phyloP scores from a whole-genome alignment of 352 stramenopile species.

The Globisporangium echinulatum region DNA sequence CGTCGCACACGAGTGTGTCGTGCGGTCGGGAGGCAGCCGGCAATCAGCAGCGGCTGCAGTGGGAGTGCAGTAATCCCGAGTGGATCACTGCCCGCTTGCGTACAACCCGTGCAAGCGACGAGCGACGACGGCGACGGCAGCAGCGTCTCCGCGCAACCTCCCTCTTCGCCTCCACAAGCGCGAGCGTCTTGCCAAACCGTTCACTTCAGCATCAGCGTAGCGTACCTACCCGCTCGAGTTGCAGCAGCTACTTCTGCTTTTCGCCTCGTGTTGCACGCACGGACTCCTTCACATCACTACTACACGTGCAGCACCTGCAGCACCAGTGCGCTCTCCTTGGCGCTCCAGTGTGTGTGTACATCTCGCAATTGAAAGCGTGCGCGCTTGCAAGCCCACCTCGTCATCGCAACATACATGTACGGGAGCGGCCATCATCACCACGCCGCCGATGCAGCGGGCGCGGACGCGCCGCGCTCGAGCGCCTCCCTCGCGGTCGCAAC shows the following conservation, averaged over 20 bases:
- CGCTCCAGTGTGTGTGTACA: background rate
- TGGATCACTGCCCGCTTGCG: background rate
- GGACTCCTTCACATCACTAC: background rate
- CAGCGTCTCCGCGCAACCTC: background rate
- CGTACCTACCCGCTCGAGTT: constrained; percentile 2
- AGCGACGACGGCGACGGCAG: background rate
- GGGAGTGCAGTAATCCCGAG: constrained; percentile 1
- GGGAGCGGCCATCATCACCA: background rate
- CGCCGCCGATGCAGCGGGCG: background rate
- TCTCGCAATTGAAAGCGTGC: constrained; percentile 9
- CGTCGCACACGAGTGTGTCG: background rate
- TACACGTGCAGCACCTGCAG: background rate
- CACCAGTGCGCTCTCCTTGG: background rate
- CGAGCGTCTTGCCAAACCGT: no score
- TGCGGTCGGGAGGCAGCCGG: background rate
- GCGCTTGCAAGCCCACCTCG: background rate
- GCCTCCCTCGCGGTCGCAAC: no score
- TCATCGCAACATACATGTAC: background rate
- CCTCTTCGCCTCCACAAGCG: background rate
- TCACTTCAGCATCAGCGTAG: no score
- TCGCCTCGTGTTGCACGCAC: background rate
- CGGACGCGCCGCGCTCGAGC: no score
- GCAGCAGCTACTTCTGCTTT: constrained; percentile 1
- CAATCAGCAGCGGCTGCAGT: background rate
- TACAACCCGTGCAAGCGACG: background rate